Evolutionary conservation across 73 alveolate genomes (phyloP).

Genomic region (Tetrahymena borealis): DNA sequence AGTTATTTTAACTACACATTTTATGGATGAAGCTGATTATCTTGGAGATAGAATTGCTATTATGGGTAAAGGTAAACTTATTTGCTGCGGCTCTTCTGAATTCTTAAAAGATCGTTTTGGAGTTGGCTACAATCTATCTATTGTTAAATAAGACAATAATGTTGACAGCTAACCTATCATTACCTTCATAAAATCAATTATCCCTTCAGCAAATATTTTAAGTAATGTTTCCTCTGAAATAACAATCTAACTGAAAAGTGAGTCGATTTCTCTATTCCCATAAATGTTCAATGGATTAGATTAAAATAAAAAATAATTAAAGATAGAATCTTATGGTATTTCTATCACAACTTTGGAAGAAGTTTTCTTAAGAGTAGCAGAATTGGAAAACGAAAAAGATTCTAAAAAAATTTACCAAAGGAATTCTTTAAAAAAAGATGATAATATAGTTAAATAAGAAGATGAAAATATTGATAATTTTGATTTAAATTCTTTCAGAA

Average conservation of each 20-base stretch:
- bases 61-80: slow-evolving; percentile 57
- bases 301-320: slow-evolving; percentile 42
- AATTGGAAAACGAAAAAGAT: neutral
- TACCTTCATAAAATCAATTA: slow-evolving; percentile 27
- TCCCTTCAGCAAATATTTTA: neutral
- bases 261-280: slow-evolving; percentile 35
- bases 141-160: slow-evolving; percentile 49
- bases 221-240: slow-evolving; percentile 51
- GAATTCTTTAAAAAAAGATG: neutral
- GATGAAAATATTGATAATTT: neutral
- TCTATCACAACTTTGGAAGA: slow-evolving; percentile 89
- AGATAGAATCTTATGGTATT: slow-evolving; percentile 75
- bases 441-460: neutral
- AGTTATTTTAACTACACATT: slow-evolving; percentile 89
- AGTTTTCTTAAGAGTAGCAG: slow-evolving; percentile 73
- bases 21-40: slow-evolving; percentile 95
- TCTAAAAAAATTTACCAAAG: too few relatives aligned
- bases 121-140: slow-evolving; percentile 83
- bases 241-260: slow-evolving; percentile 50
- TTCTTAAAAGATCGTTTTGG: slow-evolving; percentile 74
- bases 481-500: neutral
- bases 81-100: slow-evolving; percentile 57
- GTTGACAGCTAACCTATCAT: neutral
- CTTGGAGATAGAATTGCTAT: slow-evolving; percentile 79
- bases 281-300: slow-evolving; percentile 64